A percentile compares a stretch with the other conserved stretches of the same genome.
Evolutionary conservation across 148 eudicot species (phyloP).

Genomic region (Camellia granthamiana): DNA sequence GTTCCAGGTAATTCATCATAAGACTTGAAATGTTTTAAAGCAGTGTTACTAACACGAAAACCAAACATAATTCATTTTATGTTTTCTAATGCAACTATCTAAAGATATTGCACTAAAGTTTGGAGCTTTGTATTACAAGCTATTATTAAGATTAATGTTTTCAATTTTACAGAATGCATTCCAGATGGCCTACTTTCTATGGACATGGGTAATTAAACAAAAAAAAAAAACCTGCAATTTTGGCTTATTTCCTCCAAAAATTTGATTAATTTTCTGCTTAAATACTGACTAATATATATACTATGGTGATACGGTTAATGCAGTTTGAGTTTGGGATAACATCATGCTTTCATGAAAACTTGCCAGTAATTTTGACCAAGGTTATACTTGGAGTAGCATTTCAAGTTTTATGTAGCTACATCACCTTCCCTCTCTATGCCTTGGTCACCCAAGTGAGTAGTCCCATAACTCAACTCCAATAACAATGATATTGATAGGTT

Average conservation of each 20-base stretch:
- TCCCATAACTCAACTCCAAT: not conserved
- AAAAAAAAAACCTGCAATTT: not conserved
- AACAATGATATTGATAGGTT: too few relatives aligned
- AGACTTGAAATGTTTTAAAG: not conserved
- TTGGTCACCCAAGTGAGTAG: constrained; percentile 20
- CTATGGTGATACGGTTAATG: not conserved
- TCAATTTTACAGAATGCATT: constrained; percentile 17
- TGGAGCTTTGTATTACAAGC: not conserved
- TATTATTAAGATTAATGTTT: not conserved
- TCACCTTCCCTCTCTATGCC: constrained; percentile 22
- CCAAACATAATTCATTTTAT: too few relatives aligned
- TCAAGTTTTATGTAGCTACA: constrained; percentile 18
- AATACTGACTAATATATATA: not conserved
- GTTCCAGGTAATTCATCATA: constrained; percentile 12
- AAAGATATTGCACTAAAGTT: not conserved
- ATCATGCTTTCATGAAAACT: constrained; percentile 20
- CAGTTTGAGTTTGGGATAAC: constrained; percentile 23
- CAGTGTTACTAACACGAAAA: too few relatives aligned
- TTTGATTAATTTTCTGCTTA: not conserved
- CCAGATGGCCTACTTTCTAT: constrained; percentile 24
- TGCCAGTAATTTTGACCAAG: constrained; percentile 13
- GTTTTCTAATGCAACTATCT: not conserved
- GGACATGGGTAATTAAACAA: constrained; percentile 18
- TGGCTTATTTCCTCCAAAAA: not conserved
- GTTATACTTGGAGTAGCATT: constrained; percentile 14